Percentiles rank a stretch among this genome's conserved stretches.
These are phyloP conservation scores for Russula brevipes DNA, from an alignment of 768 basidiomycete species.

Conservation along the genomic window DNA sequence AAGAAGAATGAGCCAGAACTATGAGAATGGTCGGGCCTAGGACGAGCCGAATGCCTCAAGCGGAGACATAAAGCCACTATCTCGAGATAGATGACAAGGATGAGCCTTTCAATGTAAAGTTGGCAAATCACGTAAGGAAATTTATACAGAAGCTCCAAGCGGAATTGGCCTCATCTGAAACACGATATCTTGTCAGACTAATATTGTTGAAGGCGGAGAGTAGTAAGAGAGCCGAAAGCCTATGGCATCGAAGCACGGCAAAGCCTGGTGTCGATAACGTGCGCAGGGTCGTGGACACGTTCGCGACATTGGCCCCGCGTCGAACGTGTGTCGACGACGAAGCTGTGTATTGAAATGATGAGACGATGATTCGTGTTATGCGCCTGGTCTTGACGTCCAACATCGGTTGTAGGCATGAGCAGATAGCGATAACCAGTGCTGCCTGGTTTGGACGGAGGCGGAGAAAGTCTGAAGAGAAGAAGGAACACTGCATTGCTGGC, in stretches of 20 bases:
- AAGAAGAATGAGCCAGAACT: neutral
- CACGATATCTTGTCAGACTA: no score
- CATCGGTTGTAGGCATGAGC: neutral
- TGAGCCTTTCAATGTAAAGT: neutral
- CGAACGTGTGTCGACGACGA: conserved; percentile 7
- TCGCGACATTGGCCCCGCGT: neutral
- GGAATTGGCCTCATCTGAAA: neutral
- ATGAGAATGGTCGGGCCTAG: neutral
- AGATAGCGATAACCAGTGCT: conserved; percentile 3
- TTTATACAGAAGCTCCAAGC: neutral
- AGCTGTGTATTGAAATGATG: neutral
- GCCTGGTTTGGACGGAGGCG: neutral
- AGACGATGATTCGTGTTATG: neutral
- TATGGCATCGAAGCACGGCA: neutral
- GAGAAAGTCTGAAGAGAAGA: neutral
- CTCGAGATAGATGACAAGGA: neutral
- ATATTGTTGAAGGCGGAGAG: neutral
- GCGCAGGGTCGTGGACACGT: neutral
- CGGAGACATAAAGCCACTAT: neutral
- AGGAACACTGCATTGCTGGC: conserved; percentile 10
- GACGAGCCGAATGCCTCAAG: neutral
- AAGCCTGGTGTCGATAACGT: neutral
- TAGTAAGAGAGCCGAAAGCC: neutral
- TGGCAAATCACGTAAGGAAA: neutral
- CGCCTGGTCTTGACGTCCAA: neutral